Evolutionary conservation across 371 early-diverging fungal genomes (phyloP).

Genomic region (Mucor piriformis): DNA sequence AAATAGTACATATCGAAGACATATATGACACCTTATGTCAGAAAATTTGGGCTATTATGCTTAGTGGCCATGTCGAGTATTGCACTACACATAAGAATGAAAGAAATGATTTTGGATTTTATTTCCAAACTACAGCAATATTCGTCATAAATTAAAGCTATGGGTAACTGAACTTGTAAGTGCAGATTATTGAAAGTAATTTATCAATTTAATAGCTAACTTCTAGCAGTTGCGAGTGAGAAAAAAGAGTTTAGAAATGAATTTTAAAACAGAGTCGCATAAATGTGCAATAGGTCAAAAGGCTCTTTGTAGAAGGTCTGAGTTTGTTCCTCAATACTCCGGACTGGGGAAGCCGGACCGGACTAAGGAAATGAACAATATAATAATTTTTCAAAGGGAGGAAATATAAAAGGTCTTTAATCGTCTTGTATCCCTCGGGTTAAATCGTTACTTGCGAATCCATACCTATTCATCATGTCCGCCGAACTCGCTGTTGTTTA

Average conservation of each 20-base stretch:
- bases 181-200: too few species aligned
- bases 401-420: conserved; percentile 22
- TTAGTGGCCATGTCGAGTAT: not conserved
- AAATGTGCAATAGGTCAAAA: too few species aligned
- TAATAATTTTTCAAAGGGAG: not conserved
- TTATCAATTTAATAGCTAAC: too few species aligned
- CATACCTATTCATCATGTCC: conserved; percentile 41
- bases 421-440: conserved; percentile 45
- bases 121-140: too few species aligned
- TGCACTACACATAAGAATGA: not conserved
- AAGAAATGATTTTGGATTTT: not conserved
- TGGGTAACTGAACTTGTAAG: too few species aligned
- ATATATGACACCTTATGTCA: not conserved
- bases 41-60: not conserved
- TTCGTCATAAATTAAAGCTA: too few species aligned
- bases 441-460: conserved; percentile 47
- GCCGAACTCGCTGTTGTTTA: conserved; percentile 94
- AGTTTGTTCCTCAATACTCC: too few species aligned
- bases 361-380: too few species aligned
- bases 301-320: too few species aligned
- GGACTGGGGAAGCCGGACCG: too few species aligned
- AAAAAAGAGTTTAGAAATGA: too few species aligned
- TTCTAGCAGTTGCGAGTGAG: too few species aligned
- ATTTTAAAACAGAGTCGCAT: not conserved
- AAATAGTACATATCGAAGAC: not conserved